Evolutionary conservation across 2,329 filamentous ascomycete genomes (phyloP).

Genomic region (Cordyceps pruinosa): DNA sequence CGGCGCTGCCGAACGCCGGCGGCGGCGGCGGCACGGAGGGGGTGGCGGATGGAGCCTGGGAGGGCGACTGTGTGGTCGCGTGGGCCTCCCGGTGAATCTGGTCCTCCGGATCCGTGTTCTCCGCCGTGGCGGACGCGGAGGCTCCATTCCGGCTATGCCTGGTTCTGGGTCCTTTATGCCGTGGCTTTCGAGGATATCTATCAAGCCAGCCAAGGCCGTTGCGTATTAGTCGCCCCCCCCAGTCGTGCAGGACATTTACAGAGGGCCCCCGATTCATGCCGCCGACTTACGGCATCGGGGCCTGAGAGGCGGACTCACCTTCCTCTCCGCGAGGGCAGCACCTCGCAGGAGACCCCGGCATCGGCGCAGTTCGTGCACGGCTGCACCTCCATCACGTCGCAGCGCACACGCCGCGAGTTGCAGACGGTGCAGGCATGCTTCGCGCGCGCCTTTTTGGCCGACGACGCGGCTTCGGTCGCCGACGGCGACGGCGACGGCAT

Average conservation of each 20-base stretch:
- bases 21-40: not conserved
- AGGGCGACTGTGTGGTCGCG: not conserved
- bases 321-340: constrained; percentile 28
- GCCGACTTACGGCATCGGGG: not conserved
- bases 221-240: not conserved
- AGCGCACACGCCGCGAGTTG: constrained; percentile 29
- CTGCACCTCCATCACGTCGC: constrained; percentile 28
- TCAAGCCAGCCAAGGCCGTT: not conserved
- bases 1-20: not conserved
- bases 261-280: not conserved
- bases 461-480: constrained; percentile 12
- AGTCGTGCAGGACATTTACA: not conserved
- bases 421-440: constrained; percentile 30
- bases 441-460: constrained; percentile 28
- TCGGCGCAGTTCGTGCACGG: constrained; percentile 27
- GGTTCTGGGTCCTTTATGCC: constrained; percentile 8
- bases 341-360: constrained; percentile 23
- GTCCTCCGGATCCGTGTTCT: constrained; percentile 8
- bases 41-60: not conserved
- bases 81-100: constrained; percentile 4
- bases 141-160: not conserved
- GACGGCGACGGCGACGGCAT: constrained; percentile 10
- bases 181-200: constrained; percentile 12
- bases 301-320: constrained; percentile 19
- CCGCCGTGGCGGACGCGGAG: not conserved